Evolutionary conservation across 345 rosid species (phyloP).

Genomic region (Ceriops decandra): DNA sequence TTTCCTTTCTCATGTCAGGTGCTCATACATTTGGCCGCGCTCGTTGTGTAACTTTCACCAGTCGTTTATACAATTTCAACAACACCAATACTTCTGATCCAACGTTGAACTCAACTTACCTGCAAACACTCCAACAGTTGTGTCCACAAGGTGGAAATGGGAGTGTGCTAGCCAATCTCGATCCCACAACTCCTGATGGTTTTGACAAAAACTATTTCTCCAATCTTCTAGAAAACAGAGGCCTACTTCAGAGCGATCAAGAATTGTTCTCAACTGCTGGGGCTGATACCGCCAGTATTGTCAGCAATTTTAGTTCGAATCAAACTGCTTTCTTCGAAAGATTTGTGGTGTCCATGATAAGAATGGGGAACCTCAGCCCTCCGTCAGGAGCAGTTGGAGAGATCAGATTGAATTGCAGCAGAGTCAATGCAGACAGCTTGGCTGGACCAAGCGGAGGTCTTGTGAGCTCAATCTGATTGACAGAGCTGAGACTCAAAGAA

Average conservation of each 20-base stretch:
- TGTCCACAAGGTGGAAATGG: conserved; percentile 51
- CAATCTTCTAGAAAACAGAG: conserved; percentile 37
- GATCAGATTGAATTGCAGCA: conserved; percentile 52
- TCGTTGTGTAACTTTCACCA: conserved; percentile 29
- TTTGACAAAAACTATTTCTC: conserved; percentile 54
- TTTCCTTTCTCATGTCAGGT: conserved; percentile 25
- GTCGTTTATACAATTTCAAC: conserved; percentile 49
- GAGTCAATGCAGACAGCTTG: conserved; percentile 24
- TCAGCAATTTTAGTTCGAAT: conserved; percentile 35
- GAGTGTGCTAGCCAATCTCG: conserved; percentile 36
- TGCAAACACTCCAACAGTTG: conserved; percentile 32
- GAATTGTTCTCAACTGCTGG: conserved; percentile 48
- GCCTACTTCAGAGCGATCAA: conserved; percentile 62
- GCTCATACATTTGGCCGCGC: conserved; percentile 70
- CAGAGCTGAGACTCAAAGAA: neutral
- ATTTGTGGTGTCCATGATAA: conserved; percentile 53
- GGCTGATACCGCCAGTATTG: conserved; percentile 39
- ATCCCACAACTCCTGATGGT: conserved; percentile 42
- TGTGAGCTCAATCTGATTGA: conserved; percentile 15
- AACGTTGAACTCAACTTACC: conserved; percentile 40
- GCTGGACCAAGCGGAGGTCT: neutral
- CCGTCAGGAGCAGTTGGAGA: conserved; percentile 54
- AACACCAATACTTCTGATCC: conserved; percentile 44
- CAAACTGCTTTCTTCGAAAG: conserved; percentile 50
- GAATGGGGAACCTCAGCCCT: conserved; percentile 55